phyloP scores from a whole-genome alignment of 495 filamentous ascomycete genomes.

The Aspergillus mulundensis region DNA sequence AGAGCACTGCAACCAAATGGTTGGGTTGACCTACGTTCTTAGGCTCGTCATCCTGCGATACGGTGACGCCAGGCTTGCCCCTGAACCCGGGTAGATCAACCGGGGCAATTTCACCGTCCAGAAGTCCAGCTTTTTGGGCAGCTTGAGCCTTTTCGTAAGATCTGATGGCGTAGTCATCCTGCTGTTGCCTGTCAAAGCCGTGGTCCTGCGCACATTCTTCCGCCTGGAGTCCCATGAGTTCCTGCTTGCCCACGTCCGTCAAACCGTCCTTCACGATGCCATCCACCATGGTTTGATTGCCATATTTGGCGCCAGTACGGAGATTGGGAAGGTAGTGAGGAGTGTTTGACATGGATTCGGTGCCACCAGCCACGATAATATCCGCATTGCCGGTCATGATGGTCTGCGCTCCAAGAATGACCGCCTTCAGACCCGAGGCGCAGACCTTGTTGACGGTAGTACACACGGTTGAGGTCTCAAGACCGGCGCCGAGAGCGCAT shows the following conservation, averaged over 20 bases:
- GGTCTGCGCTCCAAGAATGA: conserved; percentile 91
- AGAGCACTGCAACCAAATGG: no score
- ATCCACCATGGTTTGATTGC: conserved; percentile 79
- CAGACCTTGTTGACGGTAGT: conserved; percentile 99
- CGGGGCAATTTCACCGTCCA: conserved; percentile 82
- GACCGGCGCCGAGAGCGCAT: conserved; percentile 82
- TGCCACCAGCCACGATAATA: conserved; percentile 84
- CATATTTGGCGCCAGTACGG: conserved; percentile 83
- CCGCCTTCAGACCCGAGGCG: conserved; percentile 87
- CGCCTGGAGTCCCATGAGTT: conserved; percentile 89
- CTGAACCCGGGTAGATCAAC: conserved; percentile 82
- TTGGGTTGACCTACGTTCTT: conserved; percentile 77
- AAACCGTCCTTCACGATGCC: conserved; percentile 90
- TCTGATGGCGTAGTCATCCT: conserved; percentile 91
- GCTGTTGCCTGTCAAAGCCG: conserved; percentile 70
- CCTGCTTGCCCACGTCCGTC: conserved; percentile 79
- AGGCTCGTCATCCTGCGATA: conserved; percentile 89
- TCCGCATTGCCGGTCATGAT: conserved; percentile 93
- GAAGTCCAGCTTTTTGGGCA: conserved; percentile 72
- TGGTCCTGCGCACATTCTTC: conserved; percentile 91
- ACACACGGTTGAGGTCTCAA: conserved; percentile 70
- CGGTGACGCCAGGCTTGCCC: conserved; percentile 77
- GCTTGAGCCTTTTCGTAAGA: conserved; percentile 87
- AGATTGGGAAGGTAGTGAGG: conserved; percentile 92
- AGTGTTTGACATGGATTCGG: conserved; percentile 96